A percentile compares a stretch with the other conserved stretches of the same genome.
These are phyloP conservation scores for Panicum miliaceum DNA, from an alignment of 176 grass and related monocot genomes.

Conservation along the genomic window DNA sequence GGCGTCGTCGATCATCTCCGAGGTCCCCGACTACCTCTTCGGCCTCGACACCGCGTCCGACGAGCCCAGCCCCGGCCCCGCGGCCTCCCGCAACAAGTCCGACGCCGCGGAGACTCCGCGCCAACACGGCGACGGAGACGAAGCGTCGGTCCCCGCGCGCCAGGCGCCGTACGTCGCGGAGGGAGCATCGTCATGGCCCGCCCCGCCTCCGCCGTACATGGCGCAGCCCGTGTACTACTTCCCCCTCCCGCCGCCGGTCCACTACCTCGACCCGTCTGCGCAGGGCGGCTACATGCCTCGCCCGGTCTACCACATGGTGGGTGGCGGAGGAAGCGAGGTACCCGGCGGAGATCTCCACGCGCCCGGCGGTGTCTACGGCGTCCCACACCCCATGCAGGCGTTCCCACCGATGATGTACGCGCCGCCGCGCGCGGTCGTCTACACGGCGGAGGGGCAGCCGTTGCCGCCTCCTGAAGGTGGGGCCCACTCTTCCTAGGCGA, in stretches of 20 bases:
- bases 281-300: constrained; percentile 50
- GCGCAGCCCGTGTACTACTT: constrained; percentile 59
- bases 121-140: constrained; percentile 25
- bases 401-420: constrained; percentile 47
- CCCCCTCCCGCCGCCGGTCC: constrained; percentile 46
- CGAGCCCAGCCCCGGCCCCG: constrained; percentile 39
- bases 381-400: constrained; percentile 46
- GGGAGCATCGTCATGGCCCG: constrained; percentile 37
- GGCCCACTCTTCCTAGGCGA: constrained; percentile 39
- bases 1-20: constrained; percentile 70
- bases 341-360: constrained; percentile 44
- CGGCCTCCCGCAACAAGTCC: constrained; percentile 32
- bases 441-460: constrained; percentile 39
- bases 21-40: constrained; percentile 79
- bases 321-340: constrained; percentile 39
- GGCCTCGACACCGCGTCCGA: constrained; percentile 71
- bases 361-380: constrained; percentile 49
- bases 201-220: constrained; percentile 58
- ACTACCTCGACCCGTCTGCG: constrained; percentile 46
- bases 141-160: constrained; percentile 23
- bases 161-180: constrained; percentile 26
- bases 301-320: constrained; percentile 51
- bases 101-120: constrained; percentile 38
- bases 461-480: constrained; percentile 35
- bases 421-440: constrained; percentile 26